A percentile compares a stretch with the other conserved stretches of the same genome.
Conservation (phyloP, 352 stramenopile genomes). For the Blastocystis sp. region DNA sequence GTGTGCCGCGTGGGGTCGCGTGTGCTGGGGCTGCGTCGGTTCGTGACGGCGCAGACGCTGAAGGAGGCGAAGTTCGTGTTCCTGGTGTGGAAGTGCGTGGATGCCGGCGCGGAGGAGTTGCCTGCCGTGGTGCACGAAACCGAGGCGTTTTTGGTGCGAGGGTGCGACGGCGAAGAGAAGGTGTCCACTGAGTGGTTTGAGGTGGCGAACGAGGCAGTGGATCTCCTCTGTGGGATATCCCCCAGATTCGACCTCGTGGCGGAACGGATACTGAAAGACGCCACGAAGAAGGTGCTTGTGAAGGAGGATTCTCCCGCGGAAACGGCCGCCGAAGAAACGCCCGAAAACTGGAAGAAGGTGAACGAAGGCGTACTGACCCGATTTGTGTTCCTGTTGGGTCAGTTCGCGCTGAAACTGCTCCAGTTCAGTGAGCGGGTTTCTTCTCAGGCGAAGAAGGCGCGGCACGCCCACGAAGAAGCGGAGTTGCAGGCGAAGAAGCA, state of each 20-base stretch:
- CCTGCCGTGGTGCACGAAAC: not conserved
- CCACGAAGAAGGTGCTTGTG: not conserved
- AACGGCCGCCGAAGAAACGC: not conserved
- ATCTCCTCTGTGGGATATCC: constrained; percentile 40
- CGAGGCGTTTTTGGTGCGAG: not conserved
- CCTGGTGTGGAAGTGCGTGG: not conserved
- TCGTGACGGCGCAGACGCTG: not conserved
- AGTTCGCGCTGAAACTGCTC: constrained; percentile 87
- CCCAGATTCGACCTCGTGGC: constrained; percentile 45
- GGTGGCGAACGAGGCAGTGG: constrained; percentile 43
- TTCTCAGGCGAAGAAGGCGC: constrained; percentile 76
- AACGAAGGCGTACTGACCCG: constrained; percentile 77
- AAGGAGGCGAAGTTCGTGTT: constrained; percentile 31
- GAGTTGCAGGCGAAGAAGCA: constrained; percentile 69
- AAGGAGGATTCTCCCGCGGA: not conserved
- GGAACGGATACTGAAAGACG: not conserved
- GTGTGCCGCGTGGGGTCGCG: not conserved
- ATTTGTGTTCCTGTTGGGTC: constrained; percentile 90
- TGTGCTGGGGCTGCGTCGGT: not conserved
- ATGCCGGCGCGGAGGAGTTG: not conserved
- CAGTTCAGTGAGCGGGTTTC: constrained; percentile 88
- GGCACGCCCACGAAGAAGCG: constrained; percentile 73
- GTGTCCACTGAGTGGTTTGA: constrained; percentile 3
- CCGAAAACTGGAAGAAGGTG: not conserved
- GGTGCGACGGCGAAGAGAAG: not conserved